phyloP scores from a whole-genome alignment of 139 green algal species.

The Closterium sp. region DNA sequence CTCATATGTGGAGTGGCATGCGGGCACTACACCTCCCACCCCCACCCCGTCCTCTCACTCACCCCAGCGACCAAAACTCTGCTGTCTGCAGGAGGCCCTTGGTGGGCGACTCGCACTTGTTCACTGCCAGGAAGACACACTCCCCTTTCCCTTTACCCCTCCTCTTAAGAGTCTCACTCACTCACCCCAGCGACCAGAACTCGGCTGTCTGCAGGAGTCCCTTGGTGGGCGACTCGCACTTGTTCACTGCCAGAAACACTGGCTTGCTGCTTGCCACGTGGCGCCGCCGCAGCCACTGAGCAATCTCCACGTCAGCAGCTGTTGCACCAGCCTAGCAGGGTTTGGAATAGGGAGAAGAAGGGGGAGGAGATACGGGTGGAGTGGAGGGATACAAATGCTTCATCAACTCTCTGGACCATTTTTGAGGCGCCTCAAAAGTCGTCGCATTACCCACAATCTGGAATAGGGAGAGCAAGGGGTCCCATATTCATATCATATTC shows the following conservation, averaged over 20 bases:
- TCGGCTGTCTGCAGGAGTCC: constrained; percentile 77
- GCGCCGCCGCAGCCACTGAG: constrained; percentile 78
- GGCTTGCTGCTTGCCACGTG: constrained; percentile 68
- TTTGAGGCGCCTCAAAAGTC: too few relatives aligned
- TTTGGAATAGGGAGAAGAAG: too few relatives aligned
- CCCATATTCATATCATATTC: too few relatives aligned
- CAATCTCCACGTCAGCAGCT: constrained; percentile 69
- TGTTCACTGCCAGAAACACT: constrained; percentile 92
- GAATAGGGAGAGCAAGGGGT: too few relatives aligned
- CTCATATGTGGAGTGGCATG: too few relatives aligned
- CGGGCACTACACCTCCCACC: too few relatives aligned
- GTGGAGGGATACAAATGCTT: too few relatives aligned
- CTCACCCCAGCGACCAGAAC: constrained; percentile 79
- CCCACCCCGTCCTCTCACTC: background rate
- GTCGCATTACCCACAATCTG: too few relatives aligned
- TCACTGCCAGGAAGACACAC: constrained; percentile 63
- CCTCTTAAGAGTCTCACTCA: too few relatives aligned
- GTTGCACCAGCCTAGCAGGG: constrained; percentile 21
- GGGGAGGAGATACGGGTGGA: too few relatives aligned
- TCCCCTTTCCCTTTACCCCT: too few relatives aligned
- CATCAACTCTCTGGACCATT: too few relatives aligned
- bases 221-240: constrained; percentile 85
- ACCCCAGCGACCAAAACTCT: constrained; percentile 83
- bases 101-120: constrained; percentile 92
- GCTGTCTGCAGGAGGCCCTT: constrained; percentile 75